Evolutionary conservation across 2,329 filamentous ascomycete species (phyloP), one percentile per base, ranked within the genome.

Genomic region (Pseudogymnoascus sp.): DNA sequence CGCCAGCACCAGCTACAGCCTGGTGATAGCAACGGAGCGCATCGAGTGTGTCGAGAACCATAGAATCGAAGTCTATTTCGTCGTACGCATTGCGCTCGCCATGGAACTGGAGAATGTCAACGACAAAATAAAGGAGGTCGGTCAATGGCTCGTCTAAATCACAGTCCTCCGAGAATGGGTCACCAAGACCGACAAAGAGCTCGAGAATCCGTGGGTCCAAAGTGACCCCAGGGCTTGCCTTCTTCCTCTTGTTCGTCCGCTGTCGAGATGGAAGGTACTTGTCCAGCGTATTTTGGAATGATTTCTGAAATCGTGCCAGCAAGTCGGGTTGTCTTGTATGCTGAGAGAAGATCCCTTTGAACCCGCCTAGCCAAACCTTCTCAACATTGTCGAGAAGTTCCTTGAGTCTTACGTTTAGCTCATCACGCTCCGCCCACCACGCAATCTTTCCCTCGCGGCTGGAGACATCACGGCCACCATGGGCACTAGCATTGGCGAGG

Each of bases 21-120:
- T 78, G 80, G 69, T 96, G 87, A 71, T 97, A 97, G 0, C 85
- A 83, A 59, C 87, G 84, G 25, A 99, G 78, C 2, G 92, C 91
- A 75, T 97, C 93, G 39, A 91, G 83, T 0, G 90, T 91, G 69
- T 96, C 92, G 39, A 97, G 82, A 4, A 92, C 86, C 84, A 99
- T 95, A 67, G 82, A 78, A 66, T 99, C 94, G 71, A 97, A 96
- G 74, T 97, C 93, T 66, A 99, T 90, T 76, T 99, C 94, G 69
- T 99, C 94, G 75, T 97, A 97, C 0, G 95, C 94, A 72, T 97
- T 99, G 58, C 87, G 84, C 76, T 99, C 95, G 14, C 94, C 94
- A 68, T 96, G 91, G 74, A 99, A 97, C 72, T 97, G 94, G 2
- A 99, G 80, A 60, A 97, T 92, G 70, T 99, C 94, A 5, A 99